Evolutionary conservation across 129 eudicot species (phyloP).

Genomic region (Flaveria robusta): DNA sequence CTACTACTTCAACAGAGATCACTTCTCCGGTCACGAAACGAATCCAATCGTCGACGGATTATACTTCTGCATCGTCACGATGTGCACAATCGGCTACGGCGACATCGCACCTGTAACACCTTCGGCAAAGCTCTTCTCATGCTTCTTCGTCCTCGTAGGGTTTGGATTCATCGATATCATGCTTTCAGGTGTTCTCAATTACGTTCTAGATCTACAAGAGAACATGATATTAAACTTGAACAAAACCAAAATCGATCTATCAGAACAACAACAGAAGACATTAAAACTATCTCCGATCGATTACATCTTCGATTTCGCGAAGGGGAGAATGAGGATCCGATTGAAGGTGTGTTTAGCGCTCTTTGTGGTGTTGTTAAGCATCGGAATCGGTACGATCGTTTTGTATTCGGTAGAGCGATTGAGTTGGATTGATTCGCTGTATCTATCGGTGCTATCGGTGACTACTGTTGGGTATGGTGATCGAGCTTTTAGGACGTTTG

Average conservation of each 20-base stretch:
- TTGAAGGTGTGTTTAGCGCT: conserved; percentile 54
- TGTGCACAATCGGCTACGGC: conserved; percentile 75
- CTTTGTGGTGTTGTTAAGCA: conserved; percentile 44
- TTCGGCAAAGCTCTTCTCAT: conserved; percentile 48
- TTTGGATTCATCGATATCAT: conserved; percentile 64
- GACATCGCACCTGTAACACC: conserved; percentile 61
- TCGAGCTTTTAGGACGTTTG: conserved; percentile 45
- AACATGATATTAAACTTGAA: conserved; percentile 33
- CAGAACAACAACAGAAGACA: neutral
- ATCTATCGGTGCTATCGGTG: conserved; percentile 51
- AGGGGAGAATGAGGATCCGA: conserved; percentile 67
- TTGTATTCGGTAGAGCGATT: conserved; percentile 41
- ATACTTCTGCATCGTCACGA: conserved; percentile 67
- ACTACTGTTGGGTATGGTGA: conserved; percentile 76
- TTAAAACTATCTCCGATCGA: conserved; percentile 19
- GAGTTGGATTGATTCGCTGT: conserved; percentile 48
- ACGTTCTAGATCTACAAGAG: conserved; percentile 59
- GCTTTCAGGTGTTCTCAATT: conserved; percentile 50
- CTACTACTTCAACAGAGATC: conserved; percentile 45
- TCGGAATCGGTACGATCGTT: conserved; percentile 49
- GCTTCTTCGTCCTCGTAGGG: conserved; percentile 53
- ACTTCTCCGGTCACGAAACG: conserved; percentile 53
- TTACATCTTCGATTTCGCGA: conserved; percentile 46
- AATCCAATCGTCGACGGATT: conserved; percentile 57
- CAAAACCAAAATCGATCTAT: conserved; percentile 21